Percentiles rank a stretch among this genome's conserved stretches.
Evolutionary conservation across 495 filamentous ascomycete genomes (phyloP).

Genomic region (Daldinia bambusicola): DNA sequence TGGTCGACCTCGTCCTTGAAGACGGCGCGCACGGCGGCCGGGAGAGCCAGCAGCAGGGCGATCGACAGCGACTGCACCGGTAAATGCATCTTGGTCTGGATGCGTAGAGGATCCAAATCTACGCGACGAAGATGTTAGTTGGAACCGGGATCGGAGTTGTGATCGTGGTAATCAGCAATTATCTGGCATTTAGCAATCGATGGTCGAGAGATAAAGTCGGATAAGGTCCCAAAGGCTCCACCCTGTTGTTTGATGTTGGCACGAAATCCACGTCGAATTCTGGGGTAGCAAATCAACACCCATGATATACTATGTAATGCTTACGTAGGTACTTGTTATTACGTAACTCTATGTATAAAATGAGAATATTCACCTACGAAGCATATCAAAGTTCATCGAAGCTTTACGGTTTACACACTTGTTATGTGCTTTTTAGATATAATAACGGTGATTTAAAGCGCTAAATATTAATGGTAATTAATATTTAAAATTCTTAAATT

Average conservation of each 20-base stretch:
- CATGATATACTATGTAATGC: constrained; percentile 42
- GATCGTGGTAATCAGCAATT: constrained; percentile 17
- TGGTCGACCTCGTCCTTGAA: constrained; percentile 91
- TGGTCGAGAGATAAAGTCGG: background rate
- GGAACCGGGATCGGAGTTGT: background rate
- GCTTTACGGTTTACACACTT: too few species aligned
- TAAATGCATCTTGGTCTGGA: constrained; percentile 42
- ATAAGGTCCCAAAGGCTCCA: background rate
- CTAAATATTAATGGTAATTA: too few species aligned
- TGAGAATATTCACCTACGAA: background rate
- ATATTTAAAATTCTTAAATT: too few species aligned
- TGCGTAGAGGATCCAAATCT: constrained; percentile 19
- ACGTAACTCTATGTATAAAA: background rate
- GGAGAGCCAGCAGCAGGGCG: constrained; percentile 50
- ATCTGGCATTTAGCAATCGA: constrained; percentile 20
- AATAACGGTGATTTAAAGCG: too few species aligned
- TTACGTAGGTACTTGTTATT: constrained; percentile 21
- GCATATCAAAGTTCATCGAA: too few species aligned
- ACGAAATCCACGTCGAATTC: background rate
- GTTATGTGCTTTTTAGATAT: too few species aligned
- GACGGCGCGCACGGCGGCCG: constrained; percentile 68
- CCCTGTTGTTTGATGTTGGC: too few species aligned
- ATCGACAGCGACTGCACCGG: constrained; percentile 41
- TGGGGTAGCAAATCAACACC: constrained; percentile 6
- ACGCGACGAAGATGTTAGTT: constrained; percentile 27